Conservation (phyloP, 1,139 yeast species). For the Scheffersomyces segobiensis region DNA sequence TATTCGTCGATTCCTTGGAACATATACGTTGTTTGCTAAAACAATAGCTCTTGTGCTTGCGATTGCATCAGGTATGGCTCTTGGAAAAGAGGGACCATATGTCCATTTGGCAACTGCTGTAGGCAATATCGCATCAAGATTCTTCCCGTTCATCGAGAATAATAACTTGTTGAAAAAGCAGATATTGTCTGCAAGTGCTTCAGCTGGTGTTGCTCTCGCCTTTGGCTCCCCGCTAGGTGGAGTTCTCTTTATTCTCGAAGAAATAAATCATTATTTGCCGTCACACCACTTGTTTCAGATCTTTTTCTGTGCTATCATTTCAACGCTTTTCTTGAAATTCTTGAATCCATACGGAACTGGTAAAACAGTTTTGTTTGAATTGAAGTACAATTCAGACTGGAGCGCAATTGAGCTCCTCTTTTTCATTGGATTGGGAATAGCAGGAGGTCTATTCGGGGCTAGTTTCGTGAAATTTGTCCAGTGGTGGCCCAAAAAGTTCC, state of each 20-base stretch:
- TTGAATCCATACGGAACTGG: slow-evolving; percentile 67
- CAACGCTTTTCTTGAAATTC: slow-evolving; percentile 56
- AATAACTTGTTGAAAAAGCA: slow-evolving; percentile 60
- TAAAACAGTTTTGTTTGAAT: slow-evolving; percentile 59
- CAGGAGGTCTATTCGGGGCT: slow-evolving; percentile 63
- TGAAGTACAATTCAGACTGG: slow-evolving; percentile 60
- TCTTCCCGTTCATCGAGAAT: slow-evolving; percentile 48
- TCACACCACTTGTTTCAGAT: slow-evolving; percentile 59
- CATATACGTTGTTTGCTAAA: slow-evolving; percentile 54
- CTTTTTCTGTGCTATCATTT: slow-evolving; percentile 61
- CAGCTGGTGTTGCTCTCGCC: slow-evolving; percentile 71
- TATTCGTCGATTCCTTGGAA: slow-evolving; percentile 55
- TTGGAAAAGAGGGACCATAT: slow-evolving; percentile 75
- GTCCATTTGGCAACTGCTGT: slow-evolving; percentile 71
- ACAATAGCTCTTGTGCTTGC: slow-evolving; percentile 55
- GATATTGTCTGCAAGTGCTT: slow-evolving; percentile 62
- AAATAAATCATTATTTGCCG: slow-evolving; percentile 60
- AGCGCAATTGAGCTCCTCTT: slow-evolving; percentile 46
- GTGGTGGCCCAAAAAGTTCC: slow-evolving; percentile 51
- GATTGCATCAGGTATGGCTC: slow-evolving; percentile 64
- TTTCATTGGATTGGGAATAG: slow-evolving; percentile 52
- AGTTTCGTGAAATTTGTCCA: slow-evolving; percentile 49
- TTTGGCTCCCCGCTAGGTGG: slow-evolving; percentile 75
- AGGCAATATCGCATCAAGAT: slow-evolving; percentile 57
- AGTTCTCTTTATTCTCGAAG: slow-evolving; percentile 64